Conservation (phyloP, 2,329 filamentous ascomycete species). For the Cladophialophora immunda region DNA sequence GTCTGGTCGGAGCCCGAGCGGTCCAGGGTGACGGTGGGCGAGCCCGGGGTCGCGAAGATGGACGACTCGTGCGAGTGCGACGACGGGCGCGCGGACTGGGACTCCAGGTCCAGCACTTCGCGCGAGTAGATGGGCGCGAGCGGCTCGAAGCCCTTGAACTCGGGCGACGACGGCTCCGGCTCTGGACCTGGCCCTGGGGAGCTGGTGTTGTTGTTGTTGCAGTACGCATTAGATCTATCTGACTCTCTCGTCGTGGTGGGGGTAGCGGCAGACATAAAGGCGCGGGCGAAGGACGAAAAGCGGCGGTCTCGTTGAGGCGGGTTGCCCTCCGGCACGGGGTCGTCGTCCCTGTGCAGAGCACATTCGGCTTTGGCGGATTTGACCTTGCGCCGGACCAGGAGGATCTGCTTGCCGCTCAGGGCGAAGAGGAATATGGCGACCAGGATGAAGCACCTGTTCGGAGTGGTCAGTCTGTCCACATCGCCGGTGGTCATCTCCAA, state of each 20-base stretch:
- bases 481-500: not conserved
- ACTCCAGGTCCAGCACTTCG: constrained; percentile 21
- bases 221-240: not conserved
- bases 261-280: constrained; percentile 13
- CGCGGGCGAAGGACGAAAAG: constrained; percentile 21
- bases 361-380: constrained; percentile 26
- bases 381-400: constrained; percentile 29
- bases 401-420: constrained; percentile 32
- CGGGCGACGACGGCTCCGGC: not conserved
- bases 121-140: constrained; percentile 27
- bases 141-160: constrained; percentile 24
- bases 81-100: not conserved
- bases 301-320: constrained; percentile 21
- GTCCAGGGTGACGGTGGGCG: constrained; percentile 12
- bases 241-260: not conserved
- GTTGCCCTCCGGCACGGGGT: constrained; percentile 3
- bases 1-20: constrained; percentile 15
- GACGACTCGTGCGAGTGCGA: constrained; percentile 3
- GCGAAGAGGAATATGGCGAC: constrained; percentile 27
- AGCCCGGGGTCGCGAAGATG: constrained; percentile 10
- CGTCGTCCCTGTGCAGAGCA: constrained; percentile 10
- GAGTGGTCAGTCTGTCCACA: not conserved
- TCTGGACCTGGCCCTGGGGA: not conserved
- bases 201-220: not conserved
- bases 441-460: constrained; percentile 27